Evolutionary conservation across 495 filamentous ascomycete genomes (phyloP).

Genomic region (Aspergillus heteromorphus): DNA sequence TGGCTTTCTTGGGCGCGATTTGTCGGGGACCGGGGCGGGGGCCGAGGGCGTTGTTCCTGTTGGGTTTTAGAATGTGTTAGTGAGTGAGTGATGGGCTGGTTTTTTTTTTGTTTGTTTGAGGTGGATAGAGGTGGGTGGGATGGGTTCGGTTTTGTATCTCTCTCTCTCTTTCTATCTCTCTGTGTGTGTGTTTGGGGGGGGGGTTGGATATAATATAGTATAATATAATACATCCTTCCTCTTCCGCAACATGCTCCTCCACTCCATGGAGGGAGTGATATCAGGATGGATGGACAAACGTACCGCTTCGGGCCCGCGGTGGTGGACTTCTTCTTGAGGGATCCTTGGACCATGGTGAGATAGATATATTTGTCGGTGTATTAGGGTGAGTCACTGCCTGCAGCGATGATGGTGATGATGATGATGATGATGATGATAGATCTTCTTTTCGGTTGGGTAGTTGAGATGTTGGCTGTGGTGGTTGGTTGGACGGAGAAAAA

Average conservation of each 20-base stretch:
- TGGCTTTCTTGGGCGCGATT: conserved; percentile 65
- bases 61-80: no score
- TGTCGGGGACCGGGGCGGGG: conserved; percentile 54
- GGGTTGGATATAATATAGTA: no score
- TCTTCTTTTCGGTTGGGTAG: neutral
- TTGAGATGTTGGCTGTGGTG: neutral
- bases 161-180: no score
- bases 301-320: conserved; percentile 29
- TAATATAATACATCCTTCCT: no score
- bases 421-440: neutral
- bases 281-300: neutral
- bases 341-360: conserved; percentile 34
- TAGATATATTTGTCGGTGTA: neutral
- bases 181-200: no score
- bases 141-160: no score
- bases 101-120: neutral
- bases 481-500: neutral
- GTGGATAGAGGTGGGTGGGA: neutral
- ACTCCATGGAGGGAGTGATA: neutral
- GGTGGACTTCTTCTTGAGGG: conserved; percentile 33
- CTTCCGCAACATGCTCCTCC: no score
- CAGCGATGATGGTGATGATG: no score
- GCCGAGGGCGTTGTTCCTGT: conserved; percentile 14
- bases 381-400: conserved; percentile 21
- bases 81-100: neutral